Evolutionary conservation across 1,284 basidiomycete genomes (phyloP).

Genomic region (Schizophyllum commune): DNA sequence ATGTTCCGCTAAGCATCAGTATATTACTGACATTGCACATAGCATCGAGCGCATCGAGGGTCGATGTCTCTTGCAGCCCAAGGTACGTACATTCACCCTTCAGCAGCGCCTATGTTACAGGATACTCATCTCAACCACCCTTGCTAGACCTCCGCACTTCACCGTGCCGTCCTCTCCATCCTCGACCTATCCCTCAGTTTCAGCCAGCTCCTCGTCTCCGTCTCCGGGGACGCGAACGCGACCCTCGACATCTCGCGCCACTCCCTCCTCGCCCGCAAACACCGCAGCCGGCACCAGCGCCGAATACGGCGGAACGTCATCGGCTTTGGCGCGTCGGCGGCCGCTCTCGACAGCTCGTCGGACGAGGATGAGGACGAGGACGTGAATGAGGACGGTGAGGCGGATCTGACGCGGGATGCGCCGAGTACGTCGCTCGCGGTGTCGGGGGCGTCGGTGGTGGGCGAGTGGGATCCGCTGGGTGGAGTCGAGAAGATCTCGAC

Average conservation of each 20-base stretch:
- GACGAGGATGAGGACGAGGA: constrained; percentile 33
- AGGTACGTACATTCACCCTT: constrained; percentile 34
- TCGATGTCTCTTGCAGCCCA: constrained; percentile 59
- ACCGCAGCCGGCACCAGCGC: constrained; percentile 51
- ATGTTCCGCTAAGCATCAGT: not conserved
- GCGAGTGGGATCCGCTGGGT: constrained; percentile 32
- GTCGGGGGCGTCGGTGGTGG: constrained; percentile 27
- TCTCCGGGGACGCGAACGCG: constrained; percentile 45
- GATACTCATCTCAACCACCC: not conserved
- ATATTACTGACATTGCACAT: constrained; percentile 6
- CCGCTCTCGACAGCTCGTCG: constrained; percentile 36
- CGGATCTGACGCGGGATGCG: constrained; percentile 15
- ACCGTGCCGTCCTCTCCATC: constrained; percentile 57
- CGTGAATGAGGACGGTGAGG: constrained; percentile 26
- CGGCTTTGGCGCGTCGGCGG: constrained; percentile 42
- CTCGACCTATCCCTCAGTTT: constrained; percentile 71
- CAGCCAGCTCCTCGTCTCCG: constrained; percentile 51
- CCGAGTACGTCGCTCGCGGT: constrained; percentile 38
- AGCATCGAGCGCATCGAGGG: constrained; percentile 59
- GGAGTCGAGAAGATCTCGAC: constrained; percentile 54
- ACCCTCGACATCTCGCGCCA: constrained; percentile 54
- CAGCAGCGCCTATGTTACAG: not conserved
- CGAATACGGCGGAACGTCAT: constrained; percentile 49
- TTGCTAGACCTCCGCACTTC: constrained; percentile 47
- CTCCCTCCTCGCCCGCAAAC: constrained; percentile 44